Evolutionary conservation across 2,329 filamentous ascomycete genomes (phyloP), one percentile per base, ranked within the genome.

Genomic region (Aspergillus awamori): DNA sequence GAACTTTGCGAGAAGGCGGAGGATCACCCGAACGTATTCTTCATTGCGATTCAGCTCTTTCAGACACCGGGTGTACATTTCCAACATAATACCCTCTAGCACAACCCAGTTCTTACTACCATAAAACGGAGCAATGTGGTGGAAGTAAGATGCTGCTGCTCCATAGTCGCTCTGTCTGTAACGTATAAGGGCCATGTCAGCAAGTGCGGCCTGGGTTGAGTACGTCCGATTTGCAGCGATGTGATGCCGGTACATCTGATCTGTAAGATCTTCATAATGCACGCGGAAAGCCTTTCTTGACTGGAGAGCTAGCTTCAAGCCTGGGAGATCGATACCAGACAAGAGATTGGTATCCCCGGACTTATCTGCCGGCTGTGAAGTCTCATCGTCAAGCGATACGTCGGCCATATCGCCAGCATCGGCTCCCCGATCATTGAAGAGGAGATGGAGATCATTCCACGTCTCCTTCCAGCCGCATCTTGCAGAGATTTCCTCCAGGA

Each of bases 151-250:
- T 0, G 90, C 88, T 1, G 95, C 93, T 1, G 87, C 84, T 2
- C 80, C 81, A 71, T 88, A 93, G 66, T 98, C 91, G 22, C 86
- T 84, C 3, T 91, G 81, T 62, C 90, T 86, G 67, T 89, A 95
- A 70, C 94, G 93, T 54, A 97, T 80, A 5, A 95, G 85, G 1
- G 93, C 95, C 49, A 98, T 83, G 75, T 99, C 95, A 8, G 92
- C 90, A 74, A 93, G 86, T 62, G 89, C 88, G 20, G 88, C 85
- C 67, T 96, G 88, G 0, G 90, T 88, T 7, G 92, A 91, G 68
- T 96, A 89, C 0, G 83, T 83, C 65, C 94, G 90, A 58, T 88
- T 90, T 4, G 93, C 92, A 4, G 92, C 86, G 13, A 88, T 88
- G 73, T 91, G 96, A 72, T 97, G 91, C 1, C 90, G 89, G 59